Evolutionary conservation across 208 protist species (phyloP).

Genomic region (Leishmania braziliensis): DNA sequence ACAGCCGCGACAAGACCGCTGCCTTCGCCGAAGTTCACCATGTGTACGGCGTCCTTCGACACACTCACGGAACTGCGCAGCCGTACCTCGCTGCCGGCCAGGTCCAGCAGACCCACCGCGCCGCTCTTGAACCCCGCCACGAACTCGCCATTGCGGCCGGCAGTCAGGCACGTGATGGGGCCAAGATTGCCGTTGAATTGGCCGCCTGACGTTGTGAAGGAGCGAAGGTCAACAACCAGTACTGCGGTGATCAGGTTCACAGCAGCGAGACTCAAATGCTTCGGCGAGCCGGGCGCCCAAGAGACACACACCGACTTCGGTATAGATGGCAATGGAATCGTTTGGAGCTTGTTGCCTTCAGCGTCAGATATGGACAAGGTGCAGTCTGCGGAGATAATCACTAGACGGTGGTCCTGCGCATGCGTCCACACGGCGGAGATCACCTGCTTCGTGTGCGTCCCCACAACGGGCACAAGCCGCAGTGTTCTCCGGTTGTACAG

Average conservation of each 20-base stretch:
- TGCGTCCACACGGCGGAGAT: conserved; percentile 86
- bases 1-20: conserved; percentile 51
- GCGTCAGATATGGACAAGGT: conserved; percentile 85
- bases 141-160: conserved; percentile 36
- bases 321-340: conserved; percentile 43
- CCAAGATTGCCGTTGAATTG: conserved; percentile 80
- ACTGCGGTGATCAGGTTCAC: conserved; percentile 64
- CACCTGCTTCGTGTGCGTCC: conserved; percentile 92
- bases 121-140: conserved; percentile 68
- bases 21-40: conserved; percentile 49
- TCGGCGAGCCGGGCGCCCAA: conserved; percentile 30
- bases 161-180: conserved; percentile 47
- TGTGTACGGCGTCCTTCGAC: conserved; percentile 36
- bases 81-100: conserved; percentile 45
- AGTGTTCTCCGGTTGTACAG: conserved; percentile 94
- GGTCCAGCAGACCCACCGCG: conserved; percentile 47
- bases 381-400: conserved; percentile 88
- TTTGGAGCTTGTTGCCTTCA: conserved; percentile 75
- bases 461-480: conserved; percentile 87
- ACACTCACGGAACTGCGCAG: conserved; percentile 35
- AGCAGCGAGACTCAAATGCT: conserved; percentile 46
- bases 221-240: conserved; percentile 52
- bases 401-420: conserved; percentile 64
- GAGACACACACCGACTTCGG: conserved; percentile 71
- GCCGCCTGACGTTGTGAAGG: conserved; percentile 51